Percentiles rank a stretch among this genome's conserved stretches.
Evolutionary conservation across 306 rosid genomes (phyloP).

Genomic region (Dryas alaskensis): DNA sequence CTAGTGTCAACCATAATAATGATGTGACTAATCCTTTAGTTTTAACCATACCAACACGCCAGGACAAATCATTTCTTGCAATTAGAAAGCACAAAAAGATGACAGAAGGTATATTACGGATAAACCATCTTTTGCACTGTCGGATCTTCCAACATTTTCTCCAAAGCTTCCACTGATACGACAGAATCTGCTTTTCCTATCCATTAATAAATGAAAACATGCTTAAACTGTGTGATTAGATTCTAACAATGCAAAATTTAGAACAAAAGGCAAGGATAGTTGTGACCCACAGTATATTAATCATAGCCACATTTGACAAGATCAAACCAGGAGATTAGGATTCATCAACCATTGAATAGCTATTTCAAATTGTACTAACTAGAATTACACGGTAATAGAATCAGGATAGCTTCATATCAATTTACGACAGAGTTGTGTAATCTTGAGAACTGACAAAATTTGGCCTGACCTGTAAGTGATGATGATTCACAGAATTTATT

Average conservation of each 20-base stretch:
- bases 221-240: constrained; percentile 21
- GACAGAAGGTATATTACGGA: constrained; percentile 68
- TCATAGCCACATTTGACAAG: constrained; percentile 1
- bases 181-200: constrained; percentile 53
- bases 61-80: constrained; percentile 10
- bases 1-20: not conserved
- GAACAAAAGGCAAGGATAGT: not conserved
- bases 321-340: not conserved
- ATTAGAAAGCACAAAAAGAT: constrained; percentile 21
- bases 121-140: constrained; percentile 96
- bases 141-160: constrained; percentile 99
- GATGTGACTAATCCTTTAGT: not conserved
- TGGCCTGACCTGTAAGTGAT: not conserved
- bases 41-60: not conserved
- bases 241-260: constrained; percentile 19
- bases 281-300: not conserved
- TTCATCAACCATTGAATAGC: not conserved
- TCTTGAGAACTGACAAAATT: not conserved
- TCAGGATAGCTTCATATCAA: not conserved
- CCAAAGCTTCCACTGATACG: constrained; percentile 90
- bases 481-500: not conserved
- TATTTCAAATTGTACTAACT: not conserved
- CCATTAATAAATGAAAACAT: constrained; percentile 29
- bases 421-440: not conserved
- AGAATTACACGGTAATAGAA: not conserved